These are phyloP conservation scores for Aspergillus pseudonomiae DNA, from an alignment of 2,329 filamentous ascomycete genomes.

Conservation along the genomic window DNA sequence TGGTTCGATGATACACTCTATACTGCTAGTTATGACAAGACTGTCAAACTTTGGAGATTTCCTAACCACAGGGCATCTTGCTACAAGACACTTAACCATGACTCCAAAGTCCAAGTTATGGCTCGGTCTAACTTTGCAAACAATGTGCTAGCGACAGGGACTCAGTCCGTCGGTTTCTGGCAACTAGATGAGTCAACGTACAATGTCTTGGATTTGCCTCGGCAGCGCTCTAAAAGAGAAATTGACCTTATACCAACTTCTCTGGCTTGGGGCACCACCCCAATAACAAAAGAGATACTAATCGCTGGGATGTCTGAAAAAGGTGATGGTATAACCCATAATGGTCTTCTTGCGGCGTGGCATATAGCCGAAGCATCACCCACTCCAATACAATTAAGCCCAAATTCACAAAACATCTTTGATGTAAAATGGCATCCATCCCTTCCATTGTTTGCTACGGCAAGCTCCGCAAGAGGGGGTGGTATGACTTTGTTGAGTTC, in stretches of 20 bases:
- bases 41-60: constrained; percentile 60
- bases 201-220: constrained; percentile 31
- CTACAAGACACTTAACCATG: constrained; percentile 46
- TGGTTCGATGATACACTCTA: constrained; percentile 55
- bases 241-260: constrained; percentile 48
- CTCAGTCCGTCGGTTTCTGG: constrained; percentile 43
- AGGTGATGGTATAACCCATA: constrained; percentile 39
- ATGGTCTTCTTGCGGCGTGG: constrained; percentile 60
- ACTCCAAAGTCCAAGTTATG: constrained; percentile 55
- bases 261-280: constrained; percentile 51
- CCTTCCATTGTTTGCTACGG: constrained; percentile 56
- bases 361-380: constrained; percentile 46
- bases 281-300: constrained; percentile 46
- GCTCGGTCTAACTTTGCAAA: constrained; percentile 44
- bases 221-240: constrained; percentile 29
- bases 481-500: constrained; percentile 27
- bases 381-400: constrained; percentile 43
- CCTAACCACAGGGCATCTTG: constrained; percentile 32
- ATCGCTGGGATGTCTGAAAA: constrained; percentile 59
- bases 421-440: constrained; percentile 61
- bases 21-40: constrained; percentile 59
- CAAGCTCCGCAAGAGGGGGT: constrained; percentile 45
- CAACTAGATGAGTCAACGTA: constrained; percentile 24
- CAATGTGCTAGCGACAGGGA: constrained; percentile 53
- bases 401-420: constrained; percentile 58